A percentile compares a stretch with the other conserved stretches of the same genome.
These are phyloP conservation scores for Artemisia tridentata DNA, from an alignment of 129 eudicot genomes.

Conservation along the genomic window DNA sequence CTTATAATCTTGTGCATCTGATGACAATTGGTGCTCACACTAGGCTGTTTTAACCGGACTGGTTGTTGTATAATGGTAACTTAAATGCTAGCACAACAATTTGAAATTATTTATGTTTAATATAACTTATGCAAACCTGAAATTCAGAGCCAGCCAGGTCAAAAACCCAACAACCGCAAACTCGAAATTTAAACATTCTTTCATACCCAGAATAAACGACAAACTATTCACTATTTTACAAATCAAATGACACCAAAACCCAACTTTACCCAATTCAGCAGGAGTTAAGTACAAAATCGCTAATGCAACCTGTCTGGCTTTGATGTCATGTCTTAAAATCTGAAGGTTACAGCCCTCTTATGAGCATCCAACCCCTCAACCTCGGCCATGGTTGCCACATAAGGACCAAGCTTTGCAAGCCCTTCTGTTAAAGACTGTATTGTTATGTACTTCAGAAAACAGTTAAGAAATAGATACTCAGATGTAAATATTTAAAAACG, in stretches of 20 bases:
- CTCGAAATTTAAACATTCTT: slow-evolving; percentile 18
- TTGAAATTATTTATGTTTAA: not conserved
- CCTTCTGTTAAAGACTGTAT: no score
- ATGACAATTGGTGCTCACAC: no score
- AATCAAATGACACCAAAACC: not conserved
- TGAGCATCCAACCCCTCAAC: slow-evolving; percentile 97
- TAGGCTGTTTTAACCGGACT: no score
- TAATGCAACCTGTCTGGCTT: slow-evolving; percentile 46
- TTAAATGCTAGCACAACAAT: no score
- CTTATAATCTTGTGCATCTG: no score
- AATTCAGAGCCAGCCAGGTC: slow-evolving; percentile 4
- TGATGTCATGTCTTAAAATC: slow-evolving; percentile 65
- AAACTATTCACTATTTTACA: slow-evolving; percentile 12
- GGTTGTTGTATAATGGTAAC: no score
- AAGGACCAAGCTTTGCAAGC: slow-evolving; percentile 75
- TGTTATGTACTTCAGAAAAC: slow-evolving; percentile 92
- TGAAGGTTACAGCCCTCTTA: slow-evolving; percentile 83
- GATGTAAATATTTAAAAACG: not conserved
- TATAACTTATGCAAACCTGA: not conserved
- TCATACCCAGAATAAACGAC: slow-evolving; percentile 16
- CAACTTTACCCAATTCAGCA: not conserved
- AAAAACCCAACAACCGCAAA: not conserved
- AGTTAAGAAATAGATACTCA: slow-evolving; percentile 38
- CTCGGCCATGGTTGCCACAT: slow-evolving; percentile 88
- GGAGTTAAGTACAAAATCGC: not conserved